phyloP scores from a whole-genome alignment of 2,329 filamentous ascomycete species.

The Cladosporium halotolerans region DNA sequence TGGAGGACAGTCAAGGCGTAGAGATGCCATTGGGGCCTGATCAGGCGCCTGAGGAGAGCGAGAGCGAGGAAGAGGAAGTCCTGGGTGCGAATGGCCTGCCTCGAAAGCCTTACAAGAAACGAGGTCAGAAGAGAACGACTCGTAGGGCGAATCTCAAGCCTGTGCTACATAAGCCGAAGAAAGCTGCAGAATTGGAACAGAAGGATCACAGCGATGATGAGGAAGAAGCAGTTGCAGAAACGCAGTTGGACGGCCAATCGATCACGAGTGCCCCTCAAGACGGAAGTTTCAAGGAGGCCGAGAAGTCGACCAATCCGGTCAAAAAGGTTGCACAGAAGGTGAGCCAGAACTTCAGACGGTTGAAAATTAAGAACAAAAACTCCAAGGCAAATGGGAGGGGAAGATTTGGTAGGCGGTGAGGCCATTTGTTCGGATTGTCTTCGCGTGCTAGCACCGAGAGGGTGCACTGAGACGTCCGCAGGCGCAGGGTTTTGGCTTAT shows the following conservation, averaged over 20 bases:
- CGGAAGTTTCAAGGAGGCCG: not conserved
- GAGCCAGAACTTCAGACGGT: constrained; percentile 42
- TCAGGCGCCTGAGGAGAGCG: constrained; percentile 39
- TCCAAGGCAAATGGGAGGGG: constrained; percentile 36
- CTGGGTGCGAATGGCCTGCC: constrained; percentile 47
- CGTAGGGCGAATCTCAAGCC: constrained; percentile 53
- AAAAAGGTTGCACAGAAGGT: constrained; percentile 40
- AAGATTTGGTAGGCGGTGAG: constrained; percentile 28
- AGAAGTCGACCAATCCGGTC: constrained; percentile 14
- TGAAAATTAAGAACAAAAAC: constrained; percentile 48
- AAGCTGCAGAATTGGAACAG: constrained; percentile 19
- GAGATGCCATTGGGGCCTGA: constrained; percentile 43
- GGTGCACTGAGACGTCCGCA: too few species aligned
- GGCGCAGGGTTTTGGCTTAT: too few species aligned
- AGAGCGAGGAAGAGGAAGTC: constrained; percentile 54
- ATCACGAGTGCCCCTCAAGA: not conserved
- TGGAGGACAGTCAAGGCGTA: constrained; percentile 38
- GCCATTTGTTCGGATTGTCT: not conserved
- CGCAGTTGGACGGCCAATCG: constrained; percentile 11
- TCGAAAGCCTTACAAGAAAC: constrained; percentile 68
- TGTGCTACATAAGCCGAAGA: constrained; percentile 26
- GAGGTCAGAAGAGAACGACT: constrained; percentile 74
- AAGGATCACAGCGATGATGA: constrained; percentile 1
- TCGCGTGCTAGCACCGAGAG: too few species aligned
- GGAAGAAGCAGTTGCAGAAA: constrained; percentile 17